Base-by-base conservation (phyloP, 768 basidiomycete genomes). In the Mycena alexandri region DNA sequence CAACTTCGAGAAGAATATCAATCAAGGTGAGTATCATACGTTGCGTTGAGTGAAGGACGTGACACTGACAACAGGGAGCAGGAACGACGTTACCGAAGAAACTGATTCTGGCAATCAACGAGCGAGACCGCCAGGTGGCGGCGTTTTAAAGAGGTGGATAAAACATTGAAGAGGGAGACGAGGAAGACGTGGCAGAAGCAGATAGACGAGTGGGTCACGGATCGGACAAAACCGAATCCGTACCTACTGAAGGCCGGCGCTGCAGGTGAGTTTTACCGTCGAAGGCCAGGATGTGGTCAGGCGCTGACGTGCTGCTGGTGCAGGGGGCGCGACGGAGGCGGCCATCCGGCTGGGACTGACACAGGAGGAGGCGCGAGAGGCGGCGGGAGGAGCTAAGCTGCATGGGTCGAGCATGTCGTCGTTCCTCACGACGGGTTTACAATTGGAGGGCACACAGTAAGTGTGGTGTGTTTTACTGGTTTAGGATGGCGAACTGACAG, bases 31-130 rank as follows among this genome's bases (percentile, higher is more conserved):
- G n/a, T n/a, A n/a, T n/a, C n/a, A n/a, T n/a, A n/a, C n/a, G n/a
- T n/a, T n/a, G n/a, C n/a, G n/a, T n/a, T n/a, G n/a, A n/a, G n/a
- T n/a, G n/a, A n/a, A n/a, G n/a, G n/a, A n/a, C n/a, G n/a, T n/a
- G n/a, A n/a, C n/a, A n/a, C n/a, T n/a, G n/a, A n/a, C n/a, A n/a
- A n/a, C n/a, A n/a, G n/a, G n/a, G n/a, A n/a, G 48, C n/a, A 50
- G 58, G 47, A 10, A 47, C 17, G 2, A 50, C 46, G 7, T n/a
- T 59, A 5, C 21, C 52, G 3, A 48, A 53, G 1, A 63, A 65
- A 36, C 69, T 70, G 2, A 43, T 59, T 4, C 25, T 70, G 1
- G 71, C 65, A 0, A 50, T 70, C 2, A 60, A 24, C 0, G 65
- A 72, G 44, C 38, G 64, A 8, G 48, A 57, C 22, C 57, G 12